These are phyloP conservation scores for Pseudevernia furfuracea DNA, from an alignment of 495 filamentous ascomycete species.

Conservation along the genomic window DNA sequence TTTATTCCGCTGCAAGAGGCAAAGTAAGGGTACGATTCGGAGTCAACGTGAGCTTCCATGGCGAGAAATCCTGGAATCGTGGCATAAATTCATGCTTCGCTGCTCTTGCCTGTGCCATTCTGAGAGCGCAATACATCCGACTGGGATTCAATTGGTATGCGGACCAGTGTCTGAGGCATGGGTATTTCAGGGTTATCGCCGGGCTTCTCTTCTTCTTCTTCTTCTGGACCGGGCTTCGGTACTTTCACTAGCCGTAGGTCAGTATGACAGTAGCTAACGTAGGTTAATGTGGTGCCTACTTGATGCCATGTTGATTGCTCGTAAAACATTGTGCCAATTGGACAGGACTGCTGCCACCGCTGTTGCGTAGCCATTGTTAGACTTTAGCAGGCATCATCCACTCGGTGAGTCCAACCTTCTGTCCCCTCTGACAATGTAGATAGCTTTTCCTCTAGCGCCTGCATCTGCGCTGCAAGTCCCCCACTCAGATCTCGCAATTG, in stretches of 20 bases:
- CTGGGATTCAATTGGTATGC: constrained; percentile 59
- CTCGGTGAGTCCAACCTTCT: constrained; percentile 53
- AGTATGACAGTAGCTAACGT: neutral
- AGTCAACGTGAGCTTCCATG: neutral
- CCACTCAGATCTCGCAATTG: constrained; percentile 84
- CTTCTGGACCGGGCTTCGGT: constrained; percentile 44
- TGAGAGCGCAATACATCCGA: constrained; percentile 11
- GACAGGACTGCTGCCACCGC: constrained; percentile 85
- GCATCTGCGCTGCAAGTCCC: constrained; percentile 82
- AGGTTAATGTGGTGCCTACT: constrained; percentile 48
- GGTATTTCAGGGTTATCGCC: constrained; percentile 38
- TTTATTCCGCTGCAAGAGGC: neutral
- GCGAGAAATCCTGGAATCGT: neutral
- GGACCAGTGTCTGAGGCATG: constrained; percentile 71
- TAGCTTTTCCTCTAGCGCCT: constrained; percentile 79
- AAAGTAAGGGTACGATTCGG: neutral
- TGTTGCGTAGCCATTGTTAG: constrained; percentile 32
- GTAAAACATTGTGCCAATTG: constrained; percentile 94
- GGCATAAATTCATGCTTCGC: constrained; percentile 10
- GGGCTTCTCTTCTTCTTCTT: constrained; percentile 32
- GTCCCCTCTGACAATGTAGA: constrained; percentile 84
- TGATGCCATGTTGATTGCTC: constrained; percentile 91
- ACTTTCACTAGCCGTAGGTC: constrained; percentile 44
- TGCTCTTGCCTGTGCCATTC: constrained; percentile 10
- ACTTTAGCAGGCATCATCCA: constrained; percentile 10